phyloP scores from a whole-genome alignment of 306 rosid species.

The Sophora flavescens region DNA sequence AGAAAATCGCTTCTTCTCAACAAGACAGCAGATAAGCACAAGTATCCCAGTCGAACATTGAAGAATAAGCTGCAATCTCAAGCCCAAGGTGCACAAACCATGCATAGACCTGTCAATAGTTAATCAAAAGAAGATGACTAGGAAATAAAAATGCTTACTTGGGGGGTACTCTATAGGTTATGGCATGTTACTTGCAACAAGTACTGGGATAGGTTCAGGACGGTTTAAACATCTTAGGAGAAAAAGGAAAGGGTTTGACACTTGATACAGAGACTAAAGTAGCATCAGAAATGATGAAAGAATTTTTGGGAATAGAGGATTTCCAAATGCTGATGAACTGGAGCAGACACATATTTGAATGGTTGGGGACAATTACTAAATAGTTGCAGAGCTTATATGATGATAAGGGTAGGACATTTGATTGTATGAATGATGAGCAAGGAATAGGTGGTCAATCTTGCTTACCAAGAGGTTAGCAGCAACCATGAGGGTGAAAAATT shows the following conservation, averaged over 20 bases:
- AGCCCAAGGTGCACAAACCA: conserved; percentile 72
- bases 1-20: conserved; percentile 76
- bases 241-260: background rate
- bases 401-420: conserved; percentile 24
- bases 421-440: conserved; percentile 21
- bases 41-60: conserved; percentile 90
- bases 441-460: conserved; percentile 43
- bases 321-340: background rate
- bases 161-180: conserved; percentile 53
- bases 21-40: conserved; percentile 76
- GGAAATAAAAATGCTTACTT: conserved; percentile 62
- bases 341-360: background rate
- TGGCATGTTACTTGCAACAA: conserved; percentile 46
- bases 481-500: conserved; percentile 86
- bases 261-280: background rate
- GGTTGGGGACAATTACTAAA: background rate
- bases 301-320: conserved; percentile 10
- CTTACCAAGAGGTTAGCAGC: conserved; percentile 92
- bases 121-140: conserved; percentile 61
- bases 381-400: conserved; percentile 3
- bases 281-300: background rate
- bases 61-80: conserved; percentile 95
- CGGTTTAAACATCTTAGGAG: conserved; percentile 17
- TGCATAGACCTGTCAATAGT: conserved; percentile 72
- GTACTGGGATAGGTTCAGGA: conserved; percentile 18